phyloP scores from a whole-genome alignment of 371 early-diverging fungal genomes.

The Mortierella sp. region DNA sequence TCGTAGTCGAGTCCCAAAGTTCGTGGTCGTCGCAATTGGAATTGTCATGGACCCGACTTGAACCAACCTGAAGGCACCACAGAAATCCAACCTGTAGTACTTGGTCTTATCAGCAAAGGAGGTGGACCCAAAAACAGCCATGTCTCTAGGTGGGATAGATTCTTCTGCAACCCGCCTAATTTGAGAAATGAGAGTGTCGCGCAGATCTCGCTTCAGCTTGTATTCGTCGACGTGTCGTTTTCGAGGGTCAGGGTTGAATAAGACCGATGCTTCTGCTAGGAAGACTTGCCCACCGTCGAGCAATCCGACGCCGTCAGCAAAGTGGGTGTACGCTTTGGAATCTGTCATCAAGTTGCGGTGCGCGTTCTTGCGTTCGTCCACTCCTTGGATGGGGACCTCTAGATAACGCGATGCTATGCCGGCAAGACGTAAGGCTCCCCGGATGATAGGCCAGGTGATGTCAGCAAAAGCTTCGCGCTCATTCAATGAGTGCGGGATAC shows the following conservation, averaged over 20 bases:
- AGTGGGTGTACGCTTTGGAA: background rate
- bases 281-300: background rate
- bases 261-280: background rate
- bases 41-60: background rate
- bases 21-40: background rate
- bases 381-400: background rate
- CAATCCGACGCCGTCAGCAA: background rate
- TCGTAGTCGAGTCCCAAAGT: background rate
- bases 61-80: background rate
- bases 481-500: background rate
- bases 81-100: background rate
- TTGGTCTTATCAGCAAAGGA: background rate
- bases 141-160: background rate
- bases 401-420: background rate
- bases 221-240: background rate
- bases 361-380: conserved; percentile 2
- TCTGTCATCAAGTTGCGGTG: background rate
- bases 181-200: background rate
- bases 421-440: background rate
- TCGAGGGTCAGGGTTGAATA: background rate
- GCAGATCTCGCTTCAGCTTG: background rate
- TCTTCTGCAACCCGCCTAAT: background rate
- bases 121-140: background rate
- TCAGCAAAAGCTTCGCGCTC: background rate
- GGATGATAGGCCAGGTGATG: background rate